phyloP scores from a whole-genome alignment of 2,329 filamentous ascomycete species.

The Clarireedia monteithiana region DNA sequence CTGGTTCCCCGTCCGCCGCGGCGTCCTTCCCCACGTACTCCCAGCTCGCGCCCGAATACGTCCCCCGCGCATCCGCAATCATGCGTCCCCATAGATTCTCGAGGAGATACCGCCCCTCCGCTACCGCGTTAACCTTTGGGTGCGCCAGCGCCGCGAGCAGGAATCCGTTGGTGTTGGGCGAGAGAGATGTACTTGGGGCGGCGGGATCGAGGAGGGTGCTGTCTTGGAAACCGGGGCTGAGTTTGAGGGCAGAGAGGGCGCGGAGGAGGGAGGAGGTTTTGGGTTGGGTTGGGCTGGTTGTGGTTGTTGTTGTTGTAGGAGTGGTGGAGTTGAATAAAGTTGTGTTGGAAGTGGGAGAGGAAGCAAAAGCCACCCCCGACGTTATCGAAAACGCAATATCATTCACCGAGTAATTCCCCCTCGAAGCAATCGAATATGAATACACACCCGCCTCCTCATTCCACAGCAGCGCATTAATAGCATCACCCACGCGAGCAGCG shows the following conservation, averaged over 20 bases:
- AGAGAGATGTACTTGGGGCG: not conserved
- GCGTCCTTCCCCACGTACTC: constrained; percentile 33
- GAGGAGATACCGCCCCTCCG: constrained; percentile 24
- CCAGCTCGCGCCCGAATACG: constrained; percentile 36
- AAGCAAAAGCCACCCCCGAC: not conserved
- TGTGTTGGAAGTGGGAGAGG: too few species aligned
- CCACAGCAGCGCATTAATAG: constrained; percentile 30
- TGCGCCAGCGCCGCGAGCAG: not conserved
- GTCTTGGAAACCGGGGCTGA: not conserved
- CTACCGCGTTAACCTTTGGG: constrained; percentile 7
- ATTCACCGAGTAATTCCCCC: constrained; percentile 28
- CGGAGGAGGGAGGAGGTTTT: not conserved
- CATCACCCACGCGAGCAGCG: constrained; percentile 19
- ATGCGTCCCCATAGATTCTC: constrained; percentile 36
- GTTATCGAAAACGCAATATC: not conserved
- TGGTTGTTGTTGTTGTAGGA: too few species aligned
- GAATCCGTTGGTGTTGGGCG: not conserved
- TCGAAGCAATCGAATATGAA: constrained; percentile 22
- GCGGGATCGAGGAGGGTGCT: not conserved
- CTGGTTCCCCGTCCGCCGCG: too few species aligned
- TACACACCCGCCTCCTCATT: constrained; percentile 28
- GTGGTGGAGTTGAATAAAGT: too few species aligned
- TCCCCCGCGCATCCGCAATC: constrained; percentile 29
- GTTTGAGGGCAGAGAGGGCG: not conserved
- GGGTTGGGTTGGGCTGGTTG: not conserved